Base-by-base conservation (phyloP, 169 alveolate species). In the Plasmodium vinckei region DNA sequence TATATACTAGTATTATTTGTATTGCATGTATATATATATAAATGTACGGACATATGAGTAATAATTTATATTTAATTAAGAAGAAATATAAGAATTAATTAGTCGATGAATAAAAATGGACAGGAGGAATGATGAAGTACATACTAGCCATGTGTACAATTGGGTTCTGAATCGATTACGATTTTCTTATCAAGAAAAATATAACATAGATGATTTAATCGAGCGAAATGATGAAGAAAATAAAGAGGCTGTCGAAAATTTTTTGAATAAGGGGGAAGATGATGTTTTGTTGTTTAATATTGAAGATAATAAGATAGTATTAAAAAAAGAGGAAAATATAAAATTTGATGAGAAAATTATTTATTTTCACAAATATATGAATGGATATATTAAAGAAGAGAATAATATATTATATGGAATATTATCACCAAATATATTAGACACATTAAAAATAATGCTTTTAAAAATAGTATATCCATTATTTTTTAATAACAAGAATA, bases 321-420 rank as follows among this genome's bases (percentile, higher is more conserved):
- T 86, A 44, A 69, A 39, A 70, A 86, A 86, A 21, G 91, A 86
- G 53, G 91, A 69, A 51, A 70, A 86, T 47, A 86, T 86, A 86
- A 86, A 86, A 59, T 86, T 86, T 70, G 87, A 86, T 61, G 64
- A 70, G 54, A 86, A 86, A 70, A 70, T 86, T 57, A 75, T 86
- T 12, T 86, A 86, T 70, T 86, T 86, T 51, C 71, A 69, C 59
- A 86, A 86, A 54, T 44, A 61, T 53, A 39, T 86, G 60, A 54
- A 60, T 69, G 47, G 57, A 15, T 33, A 60, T 44, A 60, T 46
- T 9, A 86, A 59, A 63, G 87, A 86, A 5, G 87, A 86, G 1
- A 86, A 33, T 13, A 86, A 51, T 19, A 70, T 86, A 59, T 61
- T 86, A 61, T 86, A 86, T 70, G 91, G 91, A 15, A 54, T 70